Evolutionary conservation across 164 flowering plant genomes (phyloP).

Genomic region (Magnolia sinica): DNA sequence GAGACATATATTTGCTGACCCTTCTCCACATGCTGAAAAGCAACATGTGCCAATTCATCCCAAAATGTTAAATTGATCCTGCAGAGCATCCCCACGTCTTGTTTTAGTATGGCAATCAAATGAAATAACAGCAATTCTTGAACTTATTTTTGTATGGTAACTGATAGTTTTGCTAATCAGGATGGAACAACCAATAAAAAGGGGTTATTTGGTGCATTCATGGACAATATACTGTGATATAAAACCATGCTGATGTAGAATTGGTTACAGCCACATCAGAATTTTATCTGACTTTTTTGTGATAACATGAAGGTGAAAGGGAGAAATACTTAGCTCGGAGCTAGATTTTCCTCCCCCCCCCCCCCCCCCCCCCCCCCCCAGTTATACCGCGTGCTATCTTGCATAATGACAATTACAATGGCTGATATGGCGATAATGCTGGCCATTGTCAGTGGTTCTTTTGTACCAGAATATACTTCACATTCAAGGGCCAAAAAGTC

Average conservation of each 20-base stretch:
- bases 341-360: too few species aligned
- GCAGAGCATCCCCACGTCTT: background rate
- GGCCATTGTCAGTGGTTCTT: too few species aligned
- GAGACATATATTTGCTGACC: conserved; percentile 72
- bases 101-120: background rate
- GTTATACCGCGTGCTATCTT: too few species aligned
- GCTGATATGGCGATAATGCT: too few species aligned
- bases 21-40: conserved; percentile 78
- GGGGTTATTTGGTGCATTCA: background rate
- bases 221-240: background rate
- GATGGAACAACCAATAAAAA: background rate
- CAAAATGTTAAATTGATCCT: conserved; percentile 91
- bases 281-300: background rate
- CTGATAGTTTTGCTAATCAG: background rate
- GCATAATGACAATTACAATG: too few species aligned
- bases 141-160: background rate
- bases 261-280: background rate
- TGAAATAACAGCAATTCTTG: background rate
- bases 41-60: conserved; percentile 84
- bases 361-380: too few species aligned
- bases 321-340: background rate
- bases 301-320: background rate
- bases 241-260: background rate
- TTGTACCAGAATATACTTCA: too few species aligned
- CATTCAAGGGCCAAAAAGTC: too few species aligned